These are phyloP conservation scores for Lobosporangium transversale DNA, from an alignment of 192 early-diverging fungal genomes.

Conservation along the genomic window DNA sequence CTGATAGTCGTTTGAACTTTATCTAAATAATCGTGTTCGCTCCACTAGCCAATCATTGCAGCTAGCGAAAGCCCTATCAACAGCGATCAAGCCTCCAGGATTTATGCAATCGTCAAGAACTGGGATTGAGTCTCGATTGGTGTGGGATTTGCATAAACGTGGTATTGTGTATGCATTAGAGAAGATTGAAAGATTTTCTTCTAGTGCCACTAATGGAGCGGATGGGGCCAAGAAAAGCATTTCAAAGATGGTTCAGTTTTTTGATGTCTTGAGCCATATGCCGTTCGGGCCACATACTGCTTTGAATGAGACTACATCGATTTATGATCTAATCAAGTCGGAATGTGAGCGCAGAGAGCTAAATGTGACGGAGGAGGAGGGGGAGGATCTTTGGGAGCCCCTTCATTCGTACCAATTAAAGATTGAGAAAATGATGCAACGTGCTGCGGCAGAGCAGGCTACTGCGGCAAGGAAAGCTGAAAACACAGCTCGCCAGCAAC, in stretches of 20 bases:
- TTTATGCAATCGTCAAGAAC: slow-evolving; percentile 29
- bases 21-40: slow-evolving; percentile 17
- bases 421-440: slow-evolving; percentile 52
- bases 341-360: slow-evolving; percentile 31
- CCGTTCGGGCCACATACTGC: slow-evolving; percentile 37
- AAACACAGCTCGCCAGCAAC: slow-evolving; percentile 12
- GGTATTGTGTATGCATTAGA: slow-evolving; percentile 48
- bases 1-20: slow-evolving; percentile 36
- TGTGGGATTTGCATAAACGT: slow-evolving; percentile 52
- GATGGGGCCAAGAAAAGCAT: slow-evolving; percentile 28
- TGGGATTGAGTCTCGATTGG: slow-evolving; percentile 19
- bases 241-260: slow-evolving; percentile 54
- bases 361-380: slow-evolving; percentile 11
- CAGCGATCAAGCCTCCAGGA: slow-evolving; percentile 29
- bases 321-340: slow-evolving; percentile 52
- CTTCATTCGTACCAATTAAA: slow-evolving; percentile 54
- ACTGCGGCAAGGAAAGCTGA: slow-evolving; percentile 23
- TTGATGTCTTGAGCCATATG: slow-evolving; percentile 56
- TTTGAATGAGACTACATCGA: slow-evolving; percentile 40
- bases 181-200: slow-evolving; percentile 39
- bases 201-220: slow-evolving; percentile 1
- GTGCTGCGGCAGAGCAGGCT: slow-evolving; percentile 35
- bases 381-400: slow-evolving; percentile 53
- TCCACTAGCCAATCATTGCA: slow-evolving; percentile 50
- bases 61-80: slow-evolving; percentile 49